Evolutionary conservation across 805 yeast species (phyloP).

Genomic region (Vanderwaltozyma verrucispora): DNA sequence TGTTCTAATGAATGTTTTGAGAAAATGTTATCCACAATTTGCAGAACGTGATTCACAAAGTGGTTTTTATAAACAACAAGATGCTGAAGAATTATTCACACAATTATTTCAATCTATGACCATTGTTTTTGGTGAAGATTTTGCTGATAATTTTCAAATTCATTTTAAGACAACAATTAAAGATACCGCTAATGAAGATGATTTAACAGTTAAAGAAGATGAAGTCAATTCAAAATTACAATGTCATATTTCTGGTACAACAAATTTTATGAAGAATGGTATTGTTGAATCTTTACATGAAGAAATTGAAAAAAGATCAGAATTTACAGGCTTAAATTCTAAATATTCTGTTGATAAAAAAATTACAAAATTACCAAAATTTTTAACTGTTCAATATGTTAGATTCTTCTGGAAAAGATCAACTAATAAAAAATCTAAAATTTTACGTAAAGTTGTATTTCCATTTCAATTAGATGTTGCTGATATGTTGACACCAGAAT

Average conservation of each 20-base stretch:
- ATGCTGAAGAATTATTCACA: constrained; percentile 93
- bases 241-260: constrained; percentile 78
- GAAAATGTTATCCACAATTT: constrained; percentile 77
- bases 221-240: constrained; percentile 55
- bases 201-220: constrained; percentile 41
- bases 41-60: constrained; percentile 56
- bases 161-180: constrained; percentile 51
- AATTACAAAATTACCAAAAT: constrained; percentile 75
- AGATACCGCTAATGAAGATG: constrained; percentile 47
- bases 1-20: constrained; percentile 51
- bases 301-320: constrained; percentile 65
- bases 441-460: constrained; percentile 85
- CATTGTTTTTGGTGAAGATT: constrained; percentile 34
- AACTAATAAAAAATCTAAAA: constrained; percentile 82
- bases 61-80: constrained; percentile 87
- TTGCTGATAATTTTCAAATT: constrained; percentile 52
- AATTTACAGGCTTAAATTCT: constrained; percentile 60
- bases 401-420: constrained; percentile 95
- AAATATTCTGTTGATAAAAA: constrained; percentile 47
- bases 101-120: constrained; percentile 53
- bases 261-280: constrained; percentile 86
- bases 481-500: constrained; percentile 73
- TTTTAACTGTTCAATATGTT: constrained; percentile 82
- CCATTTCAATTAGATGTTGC: constrained; percentile 88
- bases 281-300: constrained; percentile 65